Base-by-base conservation (phyloP, 148 eudicot genomes). In the Cornus controversa region DNA sequence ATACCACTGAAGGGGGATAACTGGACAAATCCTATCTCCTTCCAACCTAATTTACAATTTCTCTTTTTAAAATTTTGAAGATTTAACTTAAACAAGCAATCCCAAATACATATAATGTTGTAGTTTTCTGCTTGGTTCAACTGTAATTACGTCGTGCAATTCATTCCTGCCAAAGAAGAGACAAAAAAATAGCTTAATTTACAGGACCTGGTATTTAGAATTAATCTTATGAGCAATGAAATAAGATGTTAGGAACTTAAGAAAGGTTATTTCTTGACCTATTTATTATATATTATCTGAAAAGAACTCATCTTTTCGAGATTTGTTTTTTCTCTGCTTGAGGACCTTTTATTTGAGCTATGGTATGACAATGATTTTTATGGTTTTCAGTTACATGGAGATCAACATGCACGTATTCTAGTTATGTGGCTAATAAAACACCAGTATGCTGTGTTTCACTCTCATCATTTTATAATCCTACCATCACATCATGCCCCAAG, bases 361-460 rank as follows among this genome's bases (percentile, higher is more conserved):
- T 67, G 22, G 13, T 34, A 26, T 75, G 58, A 40, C 40, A 36
- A 31, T 72, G 34, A 45, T 72, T n/a, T 70, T 66, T 53, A 62
- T 8, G 26, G 28, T 79, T 82, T 77, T 71, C 86, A 86, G 89
- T 78, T 74, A 83, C 89, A 81, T 86, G 89, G 89, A 83, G 67
- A 79, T 83, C 89, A 27, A 75, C 86, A 14, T 86, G 89, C 75
- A 86, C 89, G 28, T 86, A 81, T 79, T 86, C 89, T 14, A 81
- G 81, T 74, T 83, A 28, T 72, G 68, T 86, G 70, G 86, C 89
- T 34, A 86, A 80, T 80, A 69, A 78, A 76, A 60, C 58, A 34
- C 89, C 86, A 71, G 57, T 80, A 3, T 86, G 89, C 24, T 86
- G 89, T 71, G 89, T 80, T 70, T 86, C 89, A n/a, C 70, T 83